Base-by-base conservation (phyloP, 1,139 yeast genomes). In the Groenewaldozyma sp. region DNA sequence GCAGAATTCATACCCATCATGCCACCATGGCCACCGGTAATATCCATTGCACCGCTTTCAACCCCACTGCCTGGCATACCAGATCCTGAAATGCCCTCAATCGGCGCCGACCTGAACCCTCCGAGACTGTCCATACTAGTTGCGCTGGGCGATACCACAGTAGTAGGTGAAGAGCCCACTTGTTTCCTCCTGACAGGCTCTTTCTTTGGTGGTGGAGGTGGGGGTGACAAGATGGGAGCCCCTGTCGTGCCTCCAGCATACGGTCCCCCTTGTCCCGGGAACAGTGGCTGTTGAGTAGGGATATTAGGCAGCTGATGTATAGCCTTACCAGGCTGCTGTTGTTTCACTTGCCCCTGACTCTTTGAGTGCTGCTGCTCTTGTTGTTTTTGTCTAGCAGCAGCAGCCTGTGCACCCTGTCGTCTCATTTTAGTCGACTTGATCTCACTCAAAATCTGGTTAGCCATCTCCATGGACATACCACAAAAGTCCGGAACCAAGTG, bases 381-480 rank as follows among this genome's bases (percentile, higher is more conserved):
- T 11, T 22, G 41, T 5, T 29, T 29, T 6, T 16, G 14, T 32
- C 24, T 37, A 18, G 27, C 37, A 14, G 29, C 32, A 4, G 33
- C 40, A 14, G 38, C 41, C 22, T 63, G 44, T 20, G 57, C 47
- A 42, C 60, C 52, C 27, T 60, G 63, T 48, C 59, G 59, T 36
- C 66, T 59, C 43, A 69, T 73, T 55, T 82, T 80, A 1, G 96
- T 81, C 33, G 82, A 76, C 56, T 83, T 81, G 56, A 91, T 87
- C 4, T 95, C 86, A 45, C 77, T 76, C 45, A 91, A 65, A 46
- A 91, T 84, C 58, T 82, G 82, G 54, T 86, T 87, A 3, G 97
- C 97, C 76, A 82, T 84, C 56, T 87, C 95, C 88, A 91, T 86
- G 1, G 95, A 76, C 95, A 91, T 88, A 44, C 98, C 98, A 67